A percentile compares a stretch with the other conserved stretches of the same genome.
Evolutionary conservation across 1,284 basidiomycete genomes (phyloP).

Genomic region (Boletellus sp.): DNA sequence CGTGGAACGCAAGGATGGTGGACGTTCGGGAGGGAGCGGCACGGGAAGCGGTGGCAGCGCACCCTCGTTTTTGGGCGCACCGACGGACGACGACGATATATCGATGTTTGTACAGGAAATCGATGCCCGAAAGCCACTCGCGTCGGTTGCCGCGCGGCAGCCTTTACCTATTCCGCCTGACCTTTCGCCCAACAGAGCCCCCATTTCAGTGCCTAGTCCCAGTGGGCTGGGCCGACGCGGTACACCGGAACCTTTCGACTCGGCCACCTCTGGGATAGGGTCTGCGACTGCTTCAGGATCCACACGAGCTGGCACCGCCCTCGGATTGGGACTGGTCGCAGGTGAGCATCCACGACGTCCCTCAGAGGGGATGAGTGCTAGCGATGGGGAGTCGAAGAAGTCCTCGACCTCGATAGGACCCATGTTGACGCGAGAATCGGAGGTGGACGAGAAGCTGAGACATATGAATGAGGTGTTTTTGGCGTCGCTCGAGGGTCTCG

Average conservation of each 20-base stretch:
- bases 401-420: constrained; percentile 32
- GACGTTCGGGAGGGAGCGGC: constrained; percentile 10
- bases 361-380: constrained; percentile 14
- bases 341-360: constrained; percentile 13
- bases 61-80: constrained; percentile 44
- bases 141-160: constrained; percentile 19
- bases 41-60: constrained; percentile 6
- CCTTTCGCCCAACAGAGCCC: not conserved
- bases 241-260: not conserved
- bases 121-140: constrained; percentile 60
- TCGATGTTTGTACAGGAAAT: constrained; percentile 74
- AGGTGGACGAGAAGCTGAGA: constrained; percentile 58
- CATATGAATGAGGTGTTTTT: constrained; percentile 65
- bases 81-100: constrained; percentile 71
- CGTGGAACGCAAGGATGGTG: constrained; percentile 23
- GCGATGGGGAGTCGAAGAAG: constrained; percentile 16
- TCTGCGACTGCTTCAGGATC: constrained; percentile 4
- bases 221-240: constrained; percentile 2
- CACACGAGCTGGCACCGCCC: not conserved
- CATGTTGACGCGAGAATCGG: constrained; percentile 58
- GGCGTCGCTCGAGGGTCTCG: constrained; percentile 54
- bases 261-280: constrained; percentile 1
- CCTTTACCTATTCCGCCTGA: constrained; percentile 6
- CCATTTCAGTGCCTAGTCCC: constrained; percentile 4
- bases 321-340: constrained; percentile 19